These are phyloP conservation scores for Polysphondylium violaceum DNA, from an alignment of 78 protist genomes.

Conservation along the genomic window DNA sequence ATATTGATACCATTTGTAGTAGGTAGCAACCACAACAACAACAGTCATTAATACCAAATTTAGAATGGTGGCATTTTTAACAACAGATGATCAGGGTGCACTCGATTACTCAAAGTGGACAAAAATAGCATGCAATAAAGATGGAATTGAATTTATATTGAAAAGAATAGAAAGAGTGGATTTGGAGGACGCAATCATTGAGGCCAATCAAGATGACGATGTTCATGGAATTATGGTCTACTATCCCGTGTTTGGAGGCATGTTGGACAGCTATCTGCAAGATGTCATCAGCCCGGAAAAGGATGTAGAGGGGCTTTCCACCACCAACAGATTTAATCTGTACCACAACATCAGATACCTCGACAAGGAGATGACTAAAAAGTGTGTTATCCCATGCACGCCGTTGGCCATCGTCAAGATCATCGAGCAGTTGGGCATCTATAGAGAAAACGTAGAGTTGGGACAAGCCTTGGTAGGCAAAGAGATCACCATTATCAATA, in stretches of 20 bases:
- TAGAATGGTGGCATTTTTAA: constrained; percentile 76
- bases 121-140: constrained; percentile 68
- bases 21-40: background rate
- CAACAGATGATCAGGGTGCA: constrained; percentile 84
- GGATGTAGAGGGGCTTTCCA: constrained; percentile 90
- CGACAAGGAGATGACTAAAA: constrained; percentile 40
- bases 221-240: constrained; percentile 90
- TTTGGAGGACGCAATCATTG: constrained; percentile 75
- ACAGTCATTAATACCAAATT: background rate
- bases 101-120: constrained; percentile 86
- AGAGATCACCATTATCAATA: constrained; percentile 93
- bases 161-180: constrained; percentile 56
- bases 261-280: constrained; percentile 82
- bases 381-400: constrained; percentile 87
- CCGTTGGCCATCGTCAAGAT: constrained; percentile 88
- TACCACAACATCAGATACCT: constrained; percentile 85
- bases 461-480: constrained; percentile 85
- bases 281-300: constrained; percentile 76
- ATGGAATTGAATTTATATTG: constrained; percentile 76
- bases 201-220: constrained; percentile 72
- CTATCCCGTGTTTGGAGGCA: constrained; percentile 91
- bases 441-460: constrained; percentile 26
- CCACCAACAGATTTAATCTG: constrained; percentile 81
- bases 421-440: constrained; percentile 79
- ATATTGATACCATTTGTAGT: background rate